Evolutionary conservation across 805 yeast species (phyloP).

Genomic region (Candida michaelii): DNA sequence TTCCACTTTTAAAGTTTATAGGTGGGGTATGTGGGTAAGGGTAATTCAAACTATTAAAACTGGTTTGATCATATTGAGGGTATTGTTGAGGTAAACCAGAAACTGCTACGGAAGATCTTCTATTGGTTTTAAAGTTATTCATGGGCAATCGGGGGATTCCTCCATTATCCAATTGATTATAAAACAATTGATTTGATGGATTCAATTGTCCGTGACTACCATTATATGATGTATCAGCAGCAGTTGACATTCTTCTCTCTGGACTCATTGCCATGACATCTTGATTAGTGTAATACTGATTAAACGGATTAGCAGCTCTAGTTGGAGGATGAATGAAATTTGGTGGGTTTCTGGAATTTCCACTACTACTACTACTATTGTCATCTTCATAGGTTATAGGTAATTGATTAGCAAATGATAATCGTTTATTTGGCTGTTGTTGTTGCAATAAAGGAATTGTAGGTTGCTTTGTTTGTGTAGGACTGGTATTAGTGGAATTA

Average conservation of each 20-base stretch:
- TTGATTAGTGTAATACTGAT: slow-evolving; percentile 40
- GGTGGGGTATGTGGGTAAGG: slow-evolving; percentile 1
- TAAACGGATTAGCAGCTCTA: slow-evolving; percentile 46
- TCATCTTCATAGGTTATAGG: slow-evolving; percentile 53
- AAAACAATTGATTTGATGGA: slow-evolving; percentile 1
- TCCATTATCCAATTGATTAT: slow-evolving; percentile 1
- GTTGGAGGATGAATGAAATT: slow-evolving; percentile 44
- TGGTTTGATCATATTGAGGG: background rate
- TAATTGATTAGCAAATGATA: slow-evolving; percentile 44
- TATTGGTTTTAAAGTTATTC: slow-evolving; percentile 7
- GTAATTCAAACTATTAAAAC: background rate
- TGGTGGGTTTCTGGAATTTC: slow-evolving; percentile 15
- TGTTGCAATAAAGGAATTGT: slow-evolving; percentile 26
- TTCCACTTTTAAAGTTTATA: slow-evolving; percentile 10
- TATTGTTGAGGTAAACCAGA: slow-evolving; percentile 12
- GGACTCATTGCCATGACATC: slow-evolving; percentile 30
- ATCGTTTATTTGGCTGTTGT: slow-evolving; percentile 26
- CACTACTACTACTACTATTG: slow-evolving; percentile 17
- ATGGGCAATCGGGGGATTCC: background rate
- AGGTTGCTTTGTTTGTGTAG: slow-evolving; percentile 26
- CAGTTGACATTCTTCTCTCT: slow-evolving; percentile 17
- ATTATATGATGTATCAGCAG: slow-evolving; percentile 11
- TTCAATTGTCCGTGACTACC: background rate
- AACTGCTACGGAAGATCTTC: slow-evolving; percentile 16
- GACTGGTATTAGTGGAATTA: slow-evolving; percentile 10